Base-by-base conservation (phyloP, 192 early-diverging fungal genomes). In the Entrophospora sp. region DNA sequence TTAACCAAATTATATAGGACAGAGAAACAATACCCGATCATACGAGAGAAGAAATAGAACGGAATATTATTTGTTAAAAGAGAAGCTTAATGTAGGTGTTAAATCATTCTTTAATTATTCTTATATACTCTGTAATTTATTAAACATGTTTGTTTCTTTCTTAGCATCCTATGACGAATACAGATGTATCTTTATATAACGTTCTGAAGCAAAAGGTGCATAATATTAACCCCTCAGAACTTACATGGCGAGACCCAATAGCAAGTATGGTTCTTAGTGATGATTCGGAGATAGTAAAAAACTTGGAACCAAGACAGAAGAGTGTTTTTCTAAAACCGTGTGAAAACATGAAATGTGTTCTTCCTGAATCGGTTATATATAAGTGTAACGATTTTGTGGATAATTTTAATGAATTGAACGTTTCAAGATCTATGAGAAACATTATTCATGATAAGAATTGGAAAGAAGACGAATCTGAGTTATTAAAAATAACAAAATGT, bases 301-400 rank as follows among this genome's bases (percentile, higher is more conserved):
- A 59, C 8, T 22, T 57, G 16, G 55, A n/a, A 20, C 32, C 0
- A 38, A 36, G 57, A 38, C 57, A 59, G 22, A 59, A 27, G 36
- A 38, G n/a, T 37, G 12, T 27, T 36, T 59, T 59, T 59, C 38
- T 59, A 18, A 36, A 59, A 59, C 20, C 57, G 20, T 8, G n/a
- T n/a, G 36, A 59, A 42, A 59, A 59, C 20, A 59, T 59, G 57
- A 59, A 59, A 59, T 38, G 20, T 30, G 20, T 12, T 37, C 1
- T 59, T 2, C 20, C 18, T 36, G 57, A 37, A 37, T 38, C 1
- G 20, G 36, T 59, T 59, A 37, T 22, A 38, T 3, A 18, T 38
- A 59, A 59, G 38, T 59, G 36, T 59, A 20, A 59, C 22, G 57
- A 59, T 18, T 59, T 59, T 59, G 36, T 59, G 22, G 22, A 8